Base-by-base conservation (phyloP, 2,329 filamentous ascomycete species). In the Boeremia lycopersici region DNA sequence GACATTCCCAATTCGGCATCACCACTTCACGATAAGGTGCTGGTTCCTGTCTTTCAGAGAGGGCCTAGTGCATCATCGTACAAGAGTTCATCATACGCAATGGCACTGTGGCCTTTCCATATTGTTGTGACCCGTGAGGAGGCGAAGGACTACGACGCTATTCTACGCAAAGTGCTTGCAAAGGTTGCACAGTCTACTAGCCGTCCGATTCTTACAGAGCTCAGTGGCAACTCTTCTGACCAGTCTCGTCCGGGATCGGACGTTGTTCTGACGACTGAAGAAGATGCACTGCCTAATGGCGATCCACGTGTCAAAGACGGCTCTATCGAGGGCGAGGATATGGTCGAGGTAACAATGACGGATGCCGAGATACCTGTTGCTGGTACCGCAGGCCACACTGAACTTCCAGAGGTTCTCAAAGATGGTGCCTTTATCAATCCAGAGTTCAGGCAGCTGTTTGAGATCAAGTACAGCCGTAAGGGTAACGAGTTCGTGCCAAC, bases 331-430 rank as follows among this genome's bases (percentile, higher is more conserved):
- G 90, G 91, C 9, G 93, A 97, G 72, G 93, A 97, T 57, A 86
- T 97, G 67, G 90, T 98, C 6, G 90, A 97, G 69, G 87, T 99
- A 13, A 90, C 89, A 0, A 93, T 97, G 88, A 87, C 86, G 48
- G 88, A 91, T 64, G 70, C 69, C 13, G 78, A 82, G 53, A 61
- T 63, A 4, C 48, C 60, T 17, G 30, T 56, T 19, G 53, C 60
- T 23, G 71, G 72, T 9, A 30, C 33, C 19, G 34, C 49, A 29
- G 58, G 56, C 23, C 42, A 52, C 49, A 62, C 69, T 39, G 57
- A 61, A 11, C 23, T 65, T 11, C 67, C 72, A 2, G 64, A 70
- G 19, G 60, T 91, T 78, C 80, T 79, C 78, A 60, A 76, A 77
- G 61, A 82, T 76, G 62, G 77, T 53, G 79, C 73, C 49, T 87